Percentiles rank a stretch among this genome's conserved stretches.
Conservation (phyloP, 2,329 filamentous ascomycete genomes). For the Neopestalotiopsis sp. region DNA sequence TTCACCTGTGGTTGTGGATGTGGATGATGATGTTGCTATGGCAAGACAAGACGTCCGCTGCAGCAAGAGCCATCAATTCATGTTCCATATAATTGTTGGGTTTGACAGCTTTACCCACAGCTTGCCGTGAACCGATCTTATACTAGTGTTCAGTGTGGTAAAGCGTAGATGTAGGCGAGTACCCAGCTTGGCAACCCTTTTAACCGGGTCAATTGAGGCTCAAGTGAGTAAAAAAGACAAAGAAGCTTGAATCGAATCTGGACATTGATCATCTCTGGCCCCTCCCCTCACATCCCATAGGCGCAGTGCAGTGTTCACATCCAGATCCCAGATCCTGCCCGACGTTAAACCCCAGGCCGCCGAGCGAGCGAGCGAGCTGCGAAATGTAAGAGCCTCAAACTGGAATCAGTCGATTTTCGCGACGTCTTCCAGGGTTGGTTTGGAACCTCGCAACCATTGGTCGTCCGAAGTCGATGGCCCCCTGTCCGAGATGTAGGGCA, state of each 20-base stretch:
- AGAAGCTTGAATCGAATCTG: neutral
- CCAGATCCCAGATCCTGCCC: neutral
- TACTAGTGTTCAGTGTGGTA: neutral
- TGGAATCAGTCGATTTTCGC: slow-evolving; percentile 18
- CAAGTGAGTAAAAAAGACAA: neutral
- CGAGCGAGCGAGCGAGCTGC: neutral
- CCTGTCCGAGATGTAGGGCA: neutral
- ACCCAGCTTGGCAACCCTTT: slow-evolving; percentile 17
- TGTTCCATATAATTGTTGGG: neutral
- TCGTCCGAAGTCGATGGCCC: neutral
- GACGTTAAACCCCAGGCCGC: neutral
- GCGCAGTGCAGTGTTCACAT: neutral
- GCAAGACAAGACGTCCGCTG: neutral
- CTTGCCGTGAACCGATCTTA: slow-evolving; percentile 1
- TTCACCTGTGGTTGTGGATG: neutral
- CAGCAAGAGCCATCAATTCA: neutral
- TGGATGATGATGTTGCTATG: neutral
- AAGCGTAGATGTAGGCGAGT: neutral
- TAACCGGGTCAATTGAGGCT: slow-evolving; percentile 12
- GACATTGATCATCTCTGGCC: no score
- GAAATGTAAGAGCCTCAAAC: slow-evolving; percentile 19
- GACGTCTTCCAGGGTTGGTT: slow-evolving; percentile 6
- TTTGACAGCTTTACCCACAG: slow-evolving; percentile 3
- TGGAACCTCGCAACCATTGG: slow-evolving; percentile 8
- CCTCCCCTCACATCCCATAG: neutral